Base-by-base conservation (phyloP, 2,329 filamentous ascomycete genomes). In the Ascochyta pisi region DNA sequence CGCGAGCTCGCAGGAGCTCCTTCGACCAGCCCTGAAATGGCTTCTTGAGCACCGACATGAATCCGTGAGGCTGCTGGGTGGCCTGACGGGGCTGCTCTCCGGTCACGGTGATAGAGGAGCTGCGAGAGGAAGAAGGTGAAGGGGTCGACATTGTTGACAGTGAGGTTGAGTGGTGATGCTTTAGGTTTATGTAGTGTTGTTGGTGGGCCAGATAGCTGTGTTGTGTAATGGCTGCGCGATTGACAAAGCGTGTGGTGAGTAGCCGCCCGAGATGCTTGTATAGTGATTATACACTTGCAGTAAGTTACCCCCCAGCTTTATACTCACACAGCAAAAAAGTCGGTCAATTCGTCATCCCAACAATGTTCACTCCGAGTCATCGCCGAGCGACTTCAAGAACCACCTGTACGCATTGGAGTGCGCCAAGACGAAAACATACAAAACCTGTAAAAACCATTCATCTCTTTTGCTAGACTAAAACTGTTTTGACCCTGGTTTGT, bases 21-120 rank as follows among this genome's bases (percentile, higher is more conserved):
- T 63, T 71, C 16, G 64, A 67, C 72, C 72, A 74, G 4, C 71
- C 72, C 44, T 73, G 68, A 42, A 73, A 73, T 7, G 71, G 72
- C 52, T 72, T 73, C 53, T 72, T 73, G 27, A 74, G 53, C 2
- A 61, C 58, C 16, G 66, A 53, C 31, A 58, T 64, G 23, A 70
- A 43, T 15, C 47, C 43, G 10, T 40, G 37, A 15, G 37, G 12
- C 40, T 43, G 37, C 16, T 39, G 41, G 10, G 15, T 10, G 6
- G 16, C 8, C n/a, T 37, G 34, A 12, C 6, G 27, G 9, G 31
- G 13, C 19, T 50, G 46, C 35, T 38, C 35, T 26, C 27, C 46
- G 19, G 52, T 7, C 24, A 50, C 16, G 13, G 53, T 56, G 40
- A 50, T 22, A 15, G 47, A 56, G 15, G 47, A 50, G 47, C 42